Base-by-base conservation (phyloP, 768 basidiomycete genomes). In the Rubroboletus pulcherrimus region DNA sequence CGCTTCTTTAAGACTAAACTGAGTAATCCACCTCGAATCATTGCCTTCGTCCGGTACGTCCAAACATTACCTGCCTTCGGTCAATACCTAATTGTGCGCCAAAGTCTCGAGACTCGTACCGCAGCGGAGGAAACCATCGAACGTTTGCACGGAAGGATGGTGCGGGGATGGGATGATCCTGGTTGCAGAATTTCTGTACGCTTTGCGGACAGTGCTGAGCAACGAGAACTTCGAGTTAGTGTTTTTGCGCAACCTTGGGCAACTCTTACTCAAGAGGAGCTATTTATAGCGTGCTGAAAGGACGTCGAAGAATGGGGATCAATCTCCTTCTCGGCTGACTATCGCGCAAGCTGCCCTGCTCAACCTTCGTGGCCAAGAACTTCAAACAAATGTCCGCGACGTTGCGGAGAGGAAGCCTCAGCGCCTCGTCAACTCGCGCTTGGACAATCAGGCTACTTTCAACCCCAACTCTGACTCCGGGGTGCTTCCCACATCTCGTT, bases 41-140 rank as follows among this genome's bases (percentile, higher is more conserved):
- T 91, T 53, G 89, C 88, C 0, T 91, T 91, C 62, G 87, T 91
- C 40, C 78, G 90, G 89, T 88, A 59, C 21, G 80, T 68, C 31
- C 7, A 12, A 19, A 35, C 33, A 19, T 17, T 5, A n/a, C 9
- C 6, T 46, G 2, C 11, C 15, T 34, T 19, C 17, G 19, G 7
- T 42, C 26, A 1, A 44, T 29, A 49, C 24, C 53, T 55, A 26
- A 66, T 14, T 2, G 26, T 19, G 33, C 19, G 5, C 10, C 38
- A 9, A 62, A 91, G 90, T 45, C 75, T 92, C 26, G 89, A 91
- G 61, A 84, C 80, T 17, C 84, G 89, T 17, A 31, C 61, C 0
- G 89, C 87, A 0, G 90, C 89, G 3, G 86, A 90, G 63, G 88
- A 91, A 54, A 79, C 87, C 51, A 83, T 91, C 40, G 87, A 90